These are phyloP conservation scores for Diaporthe batatas DNA, from an alignment of 2,329 filamentous ascomycete genomes.

Conservation along the genomic window DNA sequence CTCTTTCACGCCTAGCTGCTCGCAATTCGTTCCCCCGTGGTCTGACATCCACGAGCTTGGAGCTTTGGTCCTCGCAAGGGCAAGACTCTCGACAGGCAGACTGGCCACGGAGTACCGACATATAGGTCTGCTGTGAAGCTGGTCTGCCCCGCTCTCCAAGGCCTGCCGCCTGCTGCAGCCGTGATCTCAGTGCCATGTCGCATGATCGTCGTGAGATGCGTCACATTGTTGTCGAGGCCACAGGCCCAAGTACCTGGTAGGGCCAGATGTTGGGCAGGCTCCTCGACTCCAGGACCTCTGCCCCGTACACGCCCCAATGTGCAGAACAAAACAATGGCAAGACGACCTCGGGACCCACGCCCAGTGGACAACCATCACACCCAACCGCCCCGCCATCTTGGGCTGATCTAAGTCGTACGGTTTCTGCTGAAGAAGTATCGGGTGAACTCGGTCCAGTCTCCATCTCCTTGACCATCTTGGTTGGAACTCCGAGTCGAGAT, in stretches of 20 bases:
- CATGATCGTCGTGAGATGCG: constrained; percentile 2
- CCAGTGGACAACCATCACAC: not conserved
- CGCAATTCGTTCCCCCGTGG: not conserved
- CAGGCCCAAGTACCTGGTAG: not conserved
- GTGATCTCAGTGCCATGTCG: not conserved
- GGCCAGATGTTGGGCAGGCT: not conserved
- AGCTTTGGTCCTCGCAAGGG: not conserved
- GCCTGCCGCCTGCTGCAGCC: not conserved
- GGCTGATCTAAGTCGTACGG: not conserved
- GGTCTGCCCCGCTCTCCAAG: not conserved
- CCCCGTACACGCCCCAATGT: not conserved
- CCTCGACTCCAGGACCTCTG: not conserved
- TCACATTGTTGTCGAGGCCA: not conserved
- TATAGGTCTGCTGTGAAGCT: not conserved
- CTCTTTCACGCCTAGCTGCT: not conserved
- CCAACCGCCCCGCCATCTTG: not conserved
- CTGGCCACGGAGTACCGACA: not conserved
- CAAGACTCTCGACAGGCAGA: not conserved
- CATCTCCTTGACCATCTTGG: not conserved
- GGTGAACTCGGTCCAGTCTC: not conserved
- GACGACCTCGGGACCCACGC: not conserved
- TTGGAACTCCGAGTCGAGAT: not conserved
- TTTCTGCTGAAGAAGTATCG: not conserved
- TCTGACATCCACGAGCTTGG: not conserved
- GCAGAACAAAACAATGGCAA: constrained; percentile 1